phyloP scores from a whole-genome alignment of 768 basidiomycete genomes.

The Russula sp. region DNA sequence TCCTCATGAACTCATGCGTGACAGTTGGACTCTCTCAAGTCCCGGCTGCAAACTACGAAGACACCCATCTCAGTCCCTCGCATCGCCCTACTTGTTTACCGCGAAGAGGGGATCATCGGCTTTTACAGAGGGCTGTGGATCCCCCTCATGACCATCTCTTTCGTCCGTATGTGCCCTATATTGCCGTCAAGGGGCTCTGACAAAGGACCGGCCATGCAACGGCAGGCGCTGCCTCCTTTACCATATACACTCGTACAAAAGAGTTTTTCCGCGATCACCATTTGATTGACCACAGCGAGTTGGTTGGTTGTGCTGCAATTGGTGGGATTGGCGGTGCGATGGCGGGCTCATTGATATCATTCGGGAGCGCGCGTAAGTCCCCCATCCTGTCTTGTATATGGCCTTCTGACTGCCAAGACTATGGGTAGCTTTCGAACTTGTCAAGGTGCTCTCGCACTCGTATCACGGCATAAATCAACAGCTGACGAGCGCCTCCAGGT shows the following conservation, averaged over 20 bases:
- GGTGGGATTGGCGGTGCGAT: conserved; percentile 80
- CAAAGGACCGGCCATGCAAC: conserved; percentile 15
- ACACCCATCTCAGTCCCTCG: conserved; percentile 65
- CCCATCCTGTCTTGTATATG: neutral
- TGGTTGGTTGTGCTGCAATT: conserved; percentile 66
- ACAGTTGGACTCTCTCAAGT: conserved; percentile 92
- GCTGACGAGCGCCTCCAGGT: conserved; percentile 43
- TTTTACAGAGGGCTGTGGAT: conserved; percentile 92
- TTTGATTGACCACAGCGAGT: conserved; percentile 50
- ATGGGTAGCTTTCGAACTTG: conserved; percentile 77
- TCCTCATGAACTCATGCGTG: conserved; percentile 1
- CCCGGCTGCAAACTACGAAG: conserved; percentile 81
- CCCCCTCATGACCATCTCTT: conserved; percentile 91
- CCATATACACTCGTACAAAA: conserved; percentile 83
- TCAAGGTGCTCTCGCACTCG: conserved; percentile 58
- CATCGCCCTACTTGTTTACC: conserved; percentile 67
- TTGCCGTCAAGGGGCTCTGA: conserved; percentile 7
- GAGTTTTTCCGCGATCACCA: conserved; percentile 57
- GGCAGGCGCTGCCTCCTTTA: conserved; percentile 83
- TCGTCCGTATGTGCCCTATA: conserved; percentile 68
- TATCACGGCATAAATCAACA: neutral
- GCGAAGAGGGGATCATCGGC: conserved; percentile 80
- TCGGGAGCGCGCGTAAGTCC: conserved; percentile 81
- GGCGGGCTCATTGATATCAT: conserved; percentile 84
- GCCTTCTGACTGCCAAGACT: conserved; percentile 21